Percentiles rank a stretch among this genome's conserved stretches.
Conservation (phyloP, 179 eudicot genomes). For the Pouteria campechiana region DNA sequence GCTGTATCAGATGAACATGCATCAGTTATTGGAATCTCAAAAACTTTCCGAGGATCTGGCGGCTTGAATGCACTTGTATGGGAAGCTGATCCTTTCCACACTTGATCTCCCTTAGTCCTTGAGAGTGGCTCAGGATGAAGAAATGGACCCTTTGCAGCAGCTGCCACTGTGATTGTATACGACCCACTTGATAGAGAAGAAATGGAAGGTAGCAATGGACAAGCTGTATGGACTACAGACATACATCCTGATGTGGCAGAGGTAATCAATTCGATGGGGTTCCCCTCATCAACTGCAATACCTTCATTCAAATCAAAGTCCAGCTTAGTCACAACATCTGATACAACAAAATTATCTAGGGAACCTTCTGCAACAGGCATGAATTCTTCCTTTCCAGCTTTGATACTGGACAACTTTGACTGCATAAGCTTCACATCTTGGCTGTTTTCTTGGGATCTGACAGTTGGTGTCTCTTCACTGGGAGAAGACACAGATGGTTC, state of each 20-base stretch:
- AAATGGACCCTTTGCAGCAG: slow-evolving; percentile 90
- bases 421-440: slow-evolving; percentile 2
- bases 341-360: slow-evolving; percentile 14
- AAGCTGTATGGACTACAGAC: slow-evolving; percentile 11
- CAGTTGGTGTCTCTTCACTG: slow-evolving; percentile 10
- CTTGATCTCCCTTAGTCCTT: slow-evolving; percentile 57
- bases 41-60: slow-evolving; percentile 68
- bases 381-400: slow-evolving; percentile 12
- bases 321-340: slow-evolving; percentile 30
- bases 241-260: slow-evolving; percentile 5
- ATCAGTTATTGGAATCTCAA: slow-evolving; percentile 19
- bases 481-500: slow-evolving; percentile 7
- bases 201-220: slow-evolving; percentile 26
- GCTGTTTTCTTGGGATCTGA: slow-evolving; percentile 6
- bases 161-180: slow-evolving; percentile 64
- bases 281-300: slow-evolving; percentile 59
- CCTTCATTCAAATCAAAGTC: slow-evolving; percentile 95
- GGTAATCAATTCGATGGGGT: slow-evolving; percentile 25
- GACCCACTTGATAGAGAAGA: slow-evolving; percentile 27
- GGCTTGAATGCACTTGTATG: slow-evolving; percentile 98
- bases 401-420: slow-evolving; percentile 2
- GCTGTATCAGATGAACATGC: slow-evolving; percentile 18
- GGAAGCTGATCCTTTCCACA: slow-evolving; percentile 97
- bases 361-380: no score
- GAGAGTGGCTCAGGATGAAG: slow-evolving; percentile 59